Evolutionary conservation across 1,139 yeast genomes (phyloP).

Genomic region (Nematodospora anomalae): DNA sequence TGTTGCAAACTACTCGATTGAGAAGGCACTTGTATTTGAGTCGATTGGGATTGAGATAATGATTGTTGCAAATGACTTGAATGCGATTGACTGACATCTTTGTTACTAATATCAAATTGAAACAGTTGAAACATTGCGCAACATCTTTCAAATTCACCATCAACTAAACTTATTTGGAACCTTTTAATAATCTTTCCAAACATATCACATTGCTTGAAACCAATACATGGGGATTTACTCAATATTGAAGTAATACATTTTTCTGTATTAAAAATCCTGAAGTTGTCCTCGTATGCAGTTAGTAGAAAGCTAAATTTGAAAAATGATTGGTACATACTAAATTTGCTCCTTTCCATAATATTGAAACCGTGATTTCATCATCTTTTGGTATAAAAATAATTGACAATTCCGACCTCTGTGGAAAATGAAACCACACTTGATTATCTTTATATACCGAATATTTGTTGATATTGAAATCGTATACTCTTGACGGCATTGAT

Average conservation of each 20-base stretch:
- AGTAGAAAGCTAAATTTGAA: constrained; percentile 5
- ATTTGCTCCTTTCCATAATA: constrained; percentile 25
- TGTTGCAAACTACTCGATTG: neutral
- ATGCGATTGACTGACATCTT: neutral
- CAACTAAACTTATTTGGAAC: constrained; percentile 22
- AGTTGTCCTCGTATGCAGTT: constrained; percentile 17
- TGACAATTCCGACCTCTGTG: constrained; percentile 27
- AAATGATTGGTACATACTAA: constrained; percentile 18
- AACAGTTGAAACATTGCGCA: constrained; percentile 8
- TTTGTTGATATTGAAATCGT: constrained; percentile 13
- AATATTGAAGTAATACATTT: constrained; percentile 20
- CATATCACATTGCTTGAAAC: constrained; percentile 22
- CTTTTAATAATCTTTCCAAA: constrained; percentile 21
- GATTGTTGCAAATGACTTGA: constrained; percentile 1
- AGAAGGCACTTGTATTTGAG: neutral
- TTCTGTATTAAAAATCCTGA: constrained; percentile 14
- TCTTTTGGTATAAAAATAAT: constrained; percentile 18
- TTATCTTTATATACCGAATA: constrained; percentile 11
- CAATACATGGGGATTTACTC: constrained; percentile 26
- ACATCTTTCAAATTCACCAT: constrained; percentile 16
- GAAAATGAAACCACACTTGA: constrained; percentile 26
- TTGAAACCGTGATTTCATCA: constrained; percentile 13
- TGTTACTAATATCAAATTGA: constrained; percentile 5
- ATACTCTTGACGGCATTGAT: constrained; percentile 1
- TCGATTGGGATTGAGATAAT: neutral